phyloP scores from a whole-genome alignment of 352 stramenopile genomes.

The Phytophthora pinifolia region DNA sequence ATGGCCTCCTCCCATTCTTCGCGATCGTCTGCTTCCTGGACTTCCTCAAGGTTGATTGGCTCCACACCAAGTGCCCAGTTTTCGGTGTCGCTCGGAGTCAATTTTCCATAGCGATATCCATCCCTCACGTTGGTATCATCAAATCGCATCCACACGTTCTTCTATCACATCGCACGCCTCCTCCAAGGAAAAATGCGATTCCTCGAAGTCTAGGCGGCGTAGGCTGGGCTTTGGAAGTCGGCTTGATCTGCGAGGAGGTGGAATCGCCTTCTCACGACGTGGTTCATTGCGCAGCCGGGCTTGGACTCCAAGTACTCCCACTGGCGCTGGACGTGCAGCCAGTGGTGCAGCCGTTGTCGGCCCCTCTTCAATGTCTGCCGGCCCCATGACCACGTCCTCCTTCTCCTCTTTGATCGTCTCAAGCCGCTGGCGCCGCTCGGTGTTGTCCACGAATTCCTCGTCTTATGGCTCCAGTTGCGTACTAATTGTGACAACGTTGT shows the following conservation, averaged over 20 bases:
- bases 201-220: conserved; percentile 7
- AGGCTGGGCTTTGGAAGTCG: conserved; percentile 5
- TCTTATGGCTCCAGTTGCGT: too few species aligned
- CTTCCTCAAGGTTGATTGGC: conserved; percentile 6
- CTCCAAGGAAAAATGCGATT: conserved; percentile 7
- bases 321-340: neutral
- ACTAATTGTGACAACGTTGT: too few species aligned
- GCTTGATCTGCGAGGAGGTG: conserved; percentile 1
- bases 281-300: neutral
- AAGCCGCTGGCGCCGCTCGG: neutral
- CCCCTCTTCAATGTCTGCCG: neutral
- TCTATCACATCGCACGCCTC: conserved; percentile 12
- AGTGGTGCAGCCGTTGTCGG: neutral
- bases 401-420: conserved; percentile 2
- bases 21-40: neutral
- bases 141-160: neutral
- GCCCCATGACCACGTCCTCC: conserved; percentile 1
- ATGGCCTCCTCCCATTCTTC: conserved; percentile 3
- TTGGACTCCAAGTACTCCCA: conserved; percentile 1
- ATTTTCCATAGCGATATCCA: conserved; percentile 1
- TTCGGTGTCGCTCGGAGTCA: conserved; percentile 1
- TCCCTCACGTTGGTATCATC: conserved; percentile 5
- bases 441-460: neutral
- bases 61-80: conserved; percentile 5
- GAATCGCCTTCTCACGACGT: neutral